phyloP scores from a whole-genome alignment of 192 early-diverging fungal genomes.

The Coemansia sp. region DNA sequence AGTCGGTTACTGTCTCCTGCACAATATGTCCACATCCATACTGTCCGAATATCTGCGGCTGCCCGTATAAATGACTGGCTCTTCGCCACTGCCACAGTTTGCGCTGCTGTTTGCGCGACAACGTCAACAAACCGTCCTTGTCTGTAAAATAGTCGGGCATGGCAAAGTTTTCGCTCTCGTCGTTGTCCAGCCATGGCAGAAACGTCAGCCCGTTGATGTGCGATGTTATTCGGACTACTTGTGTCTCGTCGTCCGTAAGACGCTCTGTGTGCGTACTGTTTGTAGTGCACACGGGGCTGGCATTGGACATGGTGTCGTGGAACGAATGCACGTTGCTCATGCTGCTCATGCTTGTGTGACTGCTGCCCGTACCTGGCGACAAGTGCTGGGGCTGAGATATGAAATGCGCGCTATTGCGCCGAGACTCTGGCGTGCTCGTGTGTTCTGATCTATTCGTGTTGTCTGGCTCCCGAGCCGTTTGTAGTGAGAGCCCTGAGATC shows the following conservation, averaged over 20 bases:
- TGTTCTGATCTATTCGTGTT: neutral
- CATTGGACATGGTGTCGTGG: neutral
- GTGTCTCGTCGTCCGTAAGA: conserved; percentile 55
- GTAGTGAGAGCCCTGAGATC: conserved; percentile 13
- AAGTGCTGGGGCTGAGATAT: neutral
- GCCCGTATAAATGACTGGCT: conserved; percentile 67
- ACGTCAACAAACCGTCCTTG: conserved; percentile 70
- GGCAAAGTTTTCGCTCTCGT: conserved; percentile 65
- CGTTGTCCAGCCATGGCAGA: conserved; percentile 71
- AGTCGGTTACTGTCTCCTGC: conserved; percentile 92
- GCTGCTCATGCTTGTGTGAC: conserved; percentile 12
- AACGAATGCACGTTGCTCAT: neutral
- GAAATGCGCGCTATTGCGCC: conserved; percentile 1
- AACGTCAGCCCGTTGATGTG: conserved; percentile 69
- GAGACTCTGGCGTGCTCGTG: neutral
- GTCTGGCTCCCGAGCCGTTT: neutral
- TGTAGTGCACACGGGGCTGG: neutral
- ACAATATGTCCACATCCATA: conserved; percentile 69
- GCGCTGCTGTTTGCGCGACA: conserved; percentile 73
- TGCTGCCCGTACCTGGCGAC: conserved; percentile 11
- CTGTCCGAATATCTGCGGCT: conserved; percentile 66
- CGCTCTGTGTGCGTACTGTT: neutral
- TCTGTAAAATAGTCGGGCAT: conserved; percentile 61
- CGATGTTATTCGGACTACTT: conserved; percentile 67
- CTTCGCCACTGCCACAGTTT: conserved; percentile 83